These are phyloP conservation scores for Hymenoscyphus fructigenus DNA, from an alignment of 2,329 filamentous ascomycete species.

Conservation along the genomic window DNA sequence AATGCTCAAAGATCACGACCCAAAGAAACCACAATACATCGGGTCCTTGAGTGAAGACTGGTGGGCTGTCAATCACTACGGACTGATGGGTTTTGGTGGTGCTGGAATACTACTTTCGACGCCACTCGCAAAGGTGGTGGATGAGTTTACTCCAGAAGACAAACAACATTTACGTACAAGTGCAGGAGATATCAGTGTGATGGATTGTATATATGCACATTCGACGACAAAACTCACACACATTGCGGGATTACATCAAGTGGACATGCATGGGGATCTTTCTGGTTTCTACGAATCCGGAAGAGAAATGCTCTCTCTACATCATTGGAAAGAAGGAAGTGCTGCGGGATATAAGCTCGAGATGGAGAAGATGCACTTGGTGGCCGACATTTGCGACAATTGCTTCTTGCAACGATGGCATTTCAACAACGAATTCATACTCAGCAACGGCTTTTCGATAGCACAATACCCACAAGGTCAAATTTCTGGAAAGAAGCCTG, in stretches of 20 bases:
- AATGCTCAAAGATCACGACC: constrained; percentile 37
- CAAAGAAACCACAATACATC: constrained; percentile 30
- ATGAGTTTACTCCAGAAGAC: constrained; percentile 30
- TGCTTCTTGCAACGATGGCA: constrained; percentile 47
- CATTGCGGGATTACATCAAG: constrained; percentile 31
- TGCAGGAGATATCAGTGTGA: constrained; percentile 34
- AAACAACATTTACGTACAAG: constrained; percentile 31
- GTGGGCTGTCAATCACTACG: constrained; percentile 36
- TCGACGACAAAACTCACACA: constrained; percentile 31
- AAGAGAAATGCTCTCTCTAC: constrained; percentile 31
- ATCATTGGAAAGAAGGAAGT: constrained; percentile 36
- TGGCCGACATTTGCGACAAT: constrained; percentile 37
- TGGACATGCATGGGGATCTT: constrained; percentile 35
- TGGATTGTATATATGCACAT: constrained; percentile 34
- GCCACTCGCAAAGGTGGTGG: constrained; percentile 29
- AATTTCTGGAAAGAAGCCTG: constrained; percentile 23
- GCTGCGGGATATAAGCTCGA: constrained; percentile 31
- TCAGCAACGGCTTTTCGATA: constrained; percentile 48
- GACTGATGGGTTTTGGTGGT: constrained; percentile 36
- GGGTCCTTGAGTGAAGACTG: constrained; percentile 35
- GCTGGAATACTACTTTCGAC: constrained; percentile 33
- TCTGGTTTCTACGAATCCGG: constrained; percentile 37
- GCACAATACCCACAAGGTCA: constrained; percentile 38
- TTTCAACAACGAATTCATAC: constrained; percentile 43
- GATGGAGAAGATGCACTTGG: constrained; percentile 35